Percentiles rank a stretch among this genome's conserved stretches.
These are phyloP conservation scores for Aspergillus mulundensis DNA, from an alignment of 495 filamentous ascomycete species.

Conservation along the genomic window DNA sequence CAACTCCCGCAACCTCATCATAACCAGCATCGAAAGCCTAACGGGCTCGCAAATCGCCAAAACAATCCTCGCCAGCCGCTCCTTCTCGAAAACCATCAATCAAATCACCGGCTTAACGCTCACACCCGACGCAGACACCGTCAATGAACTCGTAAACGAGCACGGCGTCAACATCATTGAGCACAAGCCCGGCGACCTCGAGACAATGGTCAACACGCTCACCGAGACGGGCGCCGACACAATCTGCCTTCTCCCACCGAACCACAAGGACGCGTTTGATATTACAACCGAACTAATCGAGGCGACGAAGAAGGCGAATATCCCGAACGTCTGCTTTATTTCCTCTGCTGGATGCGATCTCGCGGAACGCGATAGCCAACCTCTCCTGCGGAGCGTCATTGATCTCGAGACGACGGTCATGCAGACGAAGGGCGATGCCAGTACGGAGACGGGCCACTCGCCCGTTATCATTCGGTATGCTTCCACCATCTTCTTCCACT, in stretches of 20 bases:
- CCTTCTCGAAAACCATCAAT: slow-evolving; percentile 39
- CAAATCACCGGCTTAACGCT: slow-evolving; percentile 40
- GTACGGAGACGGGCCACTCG: slow-evolving; percentile 36
- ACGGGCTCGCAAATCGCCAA: slow-evolving; percentile 54
- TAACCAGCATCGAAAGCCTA: slow-evolving; percentile 51
- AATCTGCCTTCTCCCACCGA: slow-evolving; percentile 51
- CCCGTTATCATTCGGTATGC: slow-evolving; percentile 50
- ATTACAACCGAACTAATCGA: slow-evolving; percentile 45
- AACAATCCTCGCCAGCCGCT: slow-evolving; percentile 43
- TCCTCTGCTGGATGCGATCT: slow-evolving; percentile 52
- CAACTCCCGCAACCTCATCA: slow-evolving; percentile 3
- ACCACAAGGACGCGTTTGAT: slow-evolving; percentile 44
- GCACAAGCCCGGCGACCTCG: slow-evolving; percentile 40
- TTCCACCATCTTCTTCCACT: not conserved
- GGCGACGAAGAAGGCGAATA: slow-evolving; percentile 46
- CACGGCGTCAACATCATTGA: slow-evolving; percentile 46
- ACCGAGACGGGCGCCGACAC: slow-evolving; percentile 45
- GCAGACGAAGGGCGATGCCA: slow-evolving; percentile 42
- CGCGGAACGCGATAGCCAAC: slow-evolving; percentile 48
- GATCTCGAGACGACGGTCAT: slow-evolving; percentile 48
- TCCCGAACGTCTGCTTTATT: slow-evolving; percentile 50
- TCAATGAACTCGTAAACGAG: slow-evolving; percentile 50
- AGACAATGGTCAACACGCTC: slow-evolving; percentile 33
- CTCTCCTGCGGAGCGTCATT: slow-evolving; percentile 50
- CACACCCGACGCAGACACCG: slow-evolving; percentile 43